Evolutionary conservation across 352 stramenopile genomes (phyloP).

Genomic region (Pseudoperonospora humuli): DNA sequence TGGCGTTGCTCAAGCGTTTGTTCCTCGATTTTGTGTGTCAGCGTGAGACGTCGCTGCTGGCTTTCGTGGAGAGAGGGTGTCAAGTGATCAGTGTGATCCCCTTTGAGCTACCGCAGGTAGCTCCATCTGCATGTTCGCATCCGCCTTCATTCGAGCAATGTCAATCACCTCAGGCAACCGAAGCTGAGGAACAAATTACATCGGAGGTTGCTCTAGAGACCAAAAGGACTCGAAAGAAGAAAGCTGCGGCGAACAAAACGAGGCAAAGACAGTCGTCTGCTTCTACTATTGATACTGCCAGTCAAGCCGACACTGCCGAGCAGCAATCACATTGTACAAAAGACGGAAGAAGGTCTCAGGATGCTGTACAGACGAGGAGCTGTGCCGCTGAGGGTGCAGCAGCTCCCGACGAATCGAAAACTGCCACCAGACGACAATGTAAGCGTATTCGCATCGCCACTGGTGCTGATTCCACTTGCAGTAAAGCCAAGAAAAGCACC

Average conservation of each 20-base stretch:
- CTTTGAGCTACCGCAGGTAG: slow-evolving; percentile 12
- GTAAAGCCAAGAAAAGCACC: neutral
- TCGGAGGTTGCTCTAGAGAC: neutral
- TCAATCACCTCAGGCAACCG: neutral
- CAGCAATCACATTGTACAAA: neutral
- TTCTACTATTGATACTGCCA: neutral
- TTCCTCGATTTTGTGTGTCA: slow-evolving; percentile 30
- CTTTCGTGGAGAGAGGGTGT: slow-evolving; percentile 21
- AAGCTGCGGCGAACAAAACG: neutral
- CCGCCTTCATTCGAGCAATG: neutral
- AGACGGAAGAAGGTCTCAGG: neutral
- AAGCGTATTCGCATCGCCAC: no score
- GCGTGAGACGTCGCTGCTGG: slow-evolving; percentile 15
- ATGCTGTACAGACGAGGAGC: neutral
- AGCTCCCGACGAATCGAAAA: neutral
- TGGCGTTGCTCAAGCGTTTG: slow-evolving; percentile 30
- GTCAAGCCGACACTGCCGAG: neutral
- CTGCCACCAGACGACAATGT: neutral
- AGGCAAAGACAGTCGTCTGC: neutral
- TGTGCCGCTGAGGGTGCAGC: neutral
- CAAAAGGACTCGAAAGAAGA: neutral
- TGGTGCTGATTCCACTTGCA: neutral
- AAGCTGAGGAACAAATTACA: neutral
- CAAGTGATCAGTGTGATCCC: slow-evolving; percentile 36
- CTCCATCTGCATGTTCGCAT: neutral